Conservation (phyloP, 352 stramenopile species). For the Phytopythium delawarense region DNA sequence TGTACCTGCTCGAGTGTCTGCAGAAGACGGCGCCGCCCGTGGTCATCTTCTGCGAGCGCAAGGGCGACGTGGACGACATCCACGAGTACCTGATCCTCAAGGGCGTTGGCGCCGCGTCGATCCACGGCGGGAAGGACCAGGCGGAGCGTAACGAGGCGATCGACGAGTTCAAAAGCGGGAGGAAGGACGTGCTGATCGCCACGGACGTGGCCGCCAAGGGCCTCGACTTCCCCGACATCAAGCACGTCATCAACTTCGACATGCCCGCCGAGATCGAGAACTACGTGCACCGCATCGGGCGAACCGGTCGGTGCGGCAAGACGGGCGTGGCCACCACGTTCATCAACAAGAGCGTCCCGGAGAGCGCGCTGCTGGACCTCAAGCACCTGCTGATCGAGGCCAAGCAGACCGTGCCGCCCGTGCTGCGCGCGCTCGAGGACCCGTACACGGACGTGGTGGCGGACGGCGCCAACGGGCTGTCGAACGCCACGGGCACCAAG, state of each 20-base stretch:
- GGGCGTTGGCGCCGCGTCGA: conserved; percentile 93
- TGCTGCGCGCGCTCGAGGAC: conserved; percentile 97
- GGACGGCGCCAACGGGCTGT: conserved; percentile 31
- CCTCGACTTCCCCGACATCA: conserved; percentile 98
- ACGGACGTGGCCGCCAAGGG: conserved; percentile 99
- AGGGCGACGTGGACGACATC: conserved; percentile 98
- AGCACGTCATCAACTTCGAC: conserved; percentile 99
- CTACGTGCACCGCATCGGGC: conserved; percentile 99
- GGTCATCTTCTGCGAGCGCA: conserved; percentile 97
- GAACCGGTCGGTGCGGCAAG: conserved; percentile 97
- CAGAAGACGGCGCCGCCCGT: conserved; percentile 98
- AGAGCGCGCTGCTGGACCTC: conserved; percentile 97
- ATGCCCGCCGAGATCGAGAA: conserved; percentile 99
- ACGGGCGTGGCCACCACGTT: conserved; percentile 98
- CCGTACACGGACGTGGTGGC: conserved; percentile 86
- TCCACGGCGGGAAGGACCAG: conserved; percentile 98
- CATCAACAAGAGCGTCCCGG: conserved; percentile 96
- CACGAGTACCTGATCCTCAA: conserved; percentile 99
- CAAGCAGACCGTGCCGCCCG: conserved; percentile 97
- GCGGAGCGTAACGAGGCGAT: conserved; percentile 97
- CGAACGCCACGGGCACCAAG: conserved; percentile 81
- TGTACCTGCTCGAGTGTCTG: conserved; percentile 98
- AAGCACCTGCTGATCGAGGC: conserved; percentile 98
- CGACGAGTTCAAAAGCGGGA: conserved; percentile 90
- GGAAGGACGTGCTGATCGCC: conserved; percentile 97